Percentiles rank a stretch among this genome's conserved stretches.
These are phyloP conservation scores for Annulohypoxylon maeteangense DNA, from an alignment of 495 filamentous ascomycete genomes.

Conservation along the genomic window DNA sequence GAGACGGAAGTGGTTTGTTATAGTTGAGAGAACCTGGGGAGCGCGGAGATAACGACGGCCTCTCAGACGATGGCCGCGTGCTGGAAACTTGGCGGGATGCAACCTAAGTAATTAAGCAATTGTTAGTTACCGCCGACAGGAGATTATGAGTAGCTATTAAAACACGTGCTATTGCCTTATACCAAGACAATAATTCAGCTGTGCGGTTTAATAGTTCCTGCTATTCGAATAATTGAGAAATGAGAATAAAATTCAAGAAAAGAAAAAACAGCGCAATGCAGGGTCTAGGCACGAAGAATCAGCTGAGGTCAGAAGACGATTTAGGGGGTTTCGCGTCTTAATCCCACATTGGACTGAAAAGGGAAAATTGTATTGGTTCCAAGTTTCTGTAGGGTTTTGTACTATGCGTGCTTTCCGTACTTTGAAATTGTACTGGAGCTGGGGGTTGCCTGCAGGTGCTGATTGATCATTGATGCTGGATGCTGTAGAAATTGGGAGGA, in stretches of 20 bases:
- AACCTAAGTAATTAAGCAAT: constrained; percentile 13
- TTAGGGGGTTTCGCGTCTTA: constrained; percentile 37
- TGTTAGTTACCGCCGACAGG: neutral
- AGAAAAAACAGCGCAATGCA: constrained; percentile 44
- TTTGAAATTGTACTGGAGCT: neutral
- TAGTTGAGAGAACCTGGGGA: constrained; percentile 55
- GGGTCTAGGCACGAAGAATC: constrained; percentile 37
- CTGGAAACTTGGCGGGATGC: constrained; percentile 34
- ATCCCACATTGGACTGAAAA: constrained; percentile 12
- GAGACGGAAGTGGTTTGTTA: constrained; percentile 64
- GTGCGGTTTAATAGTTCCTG: neutral
- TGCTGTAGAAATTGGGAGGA: neutral
- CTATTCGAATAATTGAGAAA: constrained; percentile 31
- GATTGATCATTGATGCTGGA: neutral
- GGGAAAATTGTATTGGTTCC: constrained; percentile 1
- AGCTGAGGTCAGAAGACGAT: constrained; percentile 45
- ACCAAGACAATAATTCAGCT: constrained; percentile 28
- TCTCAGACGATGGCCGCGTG: constrained; percentile 39
- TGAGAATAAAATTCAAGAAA: constrained; percentile 11
- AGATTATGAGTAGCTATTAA: neutral
- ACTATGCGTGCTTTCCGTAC: neutral
- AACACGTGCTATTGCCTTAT: constrained; percentile 29
- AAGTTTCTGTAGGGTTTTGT: neutral
- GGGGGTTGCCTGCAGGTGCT: constrained; percentile 5
- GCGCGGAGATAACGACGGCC: constrained; percentile 50